Evolutionary conservation across 768 basidiomycete species (phyloP), one percentile per base, ranked within the genome.

Genomic region (Suillus bovinus): DNA sequence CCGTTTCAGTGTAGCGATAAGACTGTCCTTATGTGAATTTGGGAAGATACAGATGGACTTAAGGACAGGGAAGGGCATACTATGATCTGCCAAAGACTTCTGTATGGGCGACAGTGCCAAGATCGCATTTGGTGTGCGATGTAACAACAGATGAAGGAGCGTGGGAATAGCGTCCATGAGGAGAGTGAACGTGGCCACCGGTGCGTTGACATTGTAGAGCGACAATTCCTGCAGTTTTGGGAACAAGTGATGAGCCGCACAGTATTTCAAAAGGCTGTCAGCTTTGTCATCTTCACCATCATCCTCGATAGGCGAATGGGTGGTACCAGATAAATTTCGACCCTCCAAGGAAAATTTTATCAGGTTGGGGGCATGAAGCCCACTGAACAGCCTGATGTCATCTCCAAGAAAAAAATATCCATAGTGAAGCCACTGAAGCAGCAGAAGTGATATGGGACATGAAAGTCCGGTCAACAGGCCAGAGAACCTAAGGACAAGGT

Each of bases 401-500:
- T 81, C 78, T 16, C 68, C 55, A 46, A 71, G 29, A 34, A 77
- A 77, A 47, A 78, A 76, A 69, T 83, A 84, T 4, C 81, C 83
- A 9, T 86, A 62, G 10, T 69, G 73, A 20, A 86, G 65, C 5
- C 74, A 65, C 27, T 68, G 71, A 34, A 84, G 79, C 38, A 67
- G 36, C 3, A 74, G 78, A 24, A 84, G 79, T 3, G 68, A 42
- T 36, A 81, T 69, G 41, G 31, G 38, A 16, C 14, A 14, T 16
- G 5, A 34, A 9, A 34, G 33, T 34, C 33, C 33, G 9, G 7
- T 9, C 33, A 10, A 9, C 56, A 80, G 78, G 0, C 83, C 86
- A 14, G 84, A 86, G 47, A 80, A 81, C 57, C 76, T 77, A 33
- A 89, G 63, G 36, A 71, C 74, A 52, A 88, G 76, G 50, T 73